These are phyloP conservation scores for Cenococcum geophilum DNA, from an alignment of 495 filamentous ascomycete species.

Conservation along the genomic window DNA sequence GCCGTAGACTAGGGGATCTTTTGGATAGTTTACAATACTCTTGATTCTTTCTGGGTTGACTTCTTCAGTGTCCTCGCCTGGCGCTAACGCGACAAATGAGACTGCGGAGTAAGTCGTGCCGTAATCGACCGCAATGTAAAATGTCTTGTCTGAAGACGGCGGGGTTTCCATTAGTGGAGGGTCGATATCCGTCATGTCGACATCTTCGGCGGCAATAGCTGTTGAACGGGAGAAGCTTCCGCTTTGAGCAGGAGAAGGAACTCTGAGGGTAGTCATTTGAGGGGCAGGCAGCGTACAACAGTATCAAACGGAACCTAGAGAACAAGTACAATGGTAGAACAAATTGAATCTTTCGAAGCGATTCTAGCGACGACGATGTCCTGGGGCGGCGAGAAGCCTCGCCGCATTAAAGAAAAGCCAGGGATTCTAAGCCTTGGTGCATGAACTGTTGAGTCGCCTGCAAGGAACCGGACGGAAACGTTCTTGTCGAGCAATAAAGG, in stretches of 20 bases:
- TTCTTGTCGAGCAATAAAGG: neutral
- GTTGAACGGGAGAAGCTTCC: neutral
- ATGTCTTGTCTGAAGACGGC: constrained; percentile 2
- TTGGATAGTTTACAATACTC: constrained; percentile 3
- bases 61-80: neutral
- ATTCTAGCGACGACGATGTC: neutral
- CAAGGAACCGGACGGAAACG: neutral
- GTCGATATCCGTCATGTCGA: constrained; percentile 4
- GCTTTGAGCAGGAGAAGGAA: neutral
- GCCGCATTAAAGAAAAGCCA: constrained; percentile 4
- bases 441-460: constrained; percentile 2
- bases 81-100: constrained; percentile 3
- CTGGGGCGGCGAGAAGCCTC: neutral
- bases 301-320: constrained; percentile 1
- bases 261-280: constrained; percentile 1
- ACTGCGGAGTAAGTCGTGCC: constrained; percentile 3
- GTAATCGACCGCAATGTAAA: constrained; percentile 6
- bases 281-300: neutral
- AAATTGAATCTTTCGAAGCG: neutral
- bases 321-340: neutral
- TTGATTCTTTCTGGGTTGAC: constrained; percentile 3
- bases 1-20: constrained; percentile 3
- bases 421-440: neutral
- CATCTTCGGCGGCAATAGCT: constrained; percentile 2
- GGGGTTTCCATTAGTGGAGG: neutral